Evolutionary conservation across 306 rosid genomes (phyloP).

Genomic region (Citrullus amarus): DNA sequence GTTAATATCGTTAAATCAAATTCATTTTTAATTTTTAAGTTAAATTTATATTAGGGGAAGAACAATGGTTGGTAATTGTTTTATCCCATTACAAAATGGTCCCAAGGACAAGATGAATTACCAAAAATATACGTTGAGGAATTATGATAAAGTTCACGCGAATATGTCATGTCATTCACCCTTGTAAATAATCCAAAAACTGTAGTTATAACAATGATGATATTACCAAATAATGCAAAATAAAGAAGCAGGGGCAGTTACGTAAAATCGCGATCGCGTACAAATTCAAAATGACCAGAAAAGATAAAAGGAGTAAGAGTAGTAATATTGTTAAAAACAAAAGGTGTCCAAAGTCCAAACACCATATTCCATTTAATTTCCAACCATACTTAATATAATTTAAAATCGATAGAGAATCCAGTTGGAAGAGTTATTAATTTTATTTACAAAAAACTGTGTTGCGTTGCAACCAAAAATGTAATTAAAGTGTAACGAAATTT

Average conservation of each 20-base stretch:
- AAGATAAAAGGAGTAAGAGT: not conserved
- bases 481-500: not conserved
- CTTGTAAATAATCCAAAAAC: not conserved
- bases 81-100: not conserved
- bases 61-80: not conserved
- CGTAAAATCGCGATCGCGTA: not conserved
- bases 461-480: not conserved
- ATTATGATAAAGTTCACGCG: not conserved
- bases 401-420: not conserved
- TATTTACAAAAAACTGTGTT: no score
- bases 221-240: not conserved
- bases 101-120: not conserved
- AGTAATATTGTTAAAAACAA: not conserved
- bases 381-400: not conserved
- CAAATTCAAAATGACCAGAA: not conserved
- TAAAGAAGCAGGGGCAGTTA: not conserved
- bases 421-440: not conserved
- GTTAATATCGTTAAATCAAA: no score
- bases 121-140: not conserved
- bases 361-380: not conserved
- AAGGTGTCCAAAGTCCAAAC: no score
- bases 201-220: not conserved
- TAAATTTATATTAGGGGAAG: no score
- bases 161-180: not conserved
- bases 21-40: no score